Base-by-base conservation (phyloP, 2,329 filamentous ascomycete genomes). In the Simplicillium sp. region DNA sequence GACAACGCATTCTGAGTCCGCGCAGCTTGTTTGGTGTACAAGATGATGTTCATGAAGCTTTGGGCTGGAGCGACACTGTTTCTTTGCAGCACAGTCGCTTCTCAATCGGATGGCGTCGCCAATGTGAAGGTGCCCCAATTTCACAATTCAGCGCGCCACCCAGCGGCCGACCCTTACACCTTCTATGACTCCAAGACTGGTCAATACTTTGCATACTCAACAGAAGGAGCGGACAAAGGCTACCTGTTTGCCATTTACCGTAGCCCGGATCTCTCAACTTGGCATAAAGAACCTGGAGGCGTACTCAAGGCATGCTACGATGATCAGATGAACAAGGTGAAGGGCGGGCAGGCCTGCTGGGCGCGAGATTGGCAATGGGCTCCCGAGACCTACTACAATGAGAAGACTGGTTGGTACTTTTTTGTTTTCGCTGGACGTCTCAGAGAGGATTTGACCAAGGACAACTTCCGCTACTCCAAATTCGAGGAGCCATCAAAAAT, bases 401-500 rank as follows among this genome's bases (percentile, higher is more conserved):
- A 56, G 16, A 49, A 52, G 44, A 61, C 58, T 3, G 58, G 55
- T 9, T 61, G 58, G 58, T 61, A 61, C 39, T 61, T 59, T 34
- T 59, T 61, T 48, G 55, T 61, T 49, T 61, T 59, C 29, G 57
- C 58, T 11, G 58, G 54, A 1, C 56, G 58, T 4, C 44, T 61
- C 29, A 56, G 51, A 25, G 50, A 58, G 40, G 53, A 61, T 34
- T 15, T 59, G 39, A 36, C 58, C 9, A 56, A 55, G 34, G 48
- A 56, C 38, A 46, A 61, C 39, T 61, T 61, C 37, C 51, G 54
- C 20, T 61, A 60, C 46, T 57, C 55, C 3, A 38, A 44, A 4
- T 61, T 61, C 37, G 58, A 61, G 16, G 58, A 61, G 44, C 58
- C 58, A 3, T 59, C 54, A 15, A 61, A 61, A 46, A 44, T 61